phyloP scores from a whole-genome alignment of 352 stramenopile species.

The Globisporangium splendens region DNA sequence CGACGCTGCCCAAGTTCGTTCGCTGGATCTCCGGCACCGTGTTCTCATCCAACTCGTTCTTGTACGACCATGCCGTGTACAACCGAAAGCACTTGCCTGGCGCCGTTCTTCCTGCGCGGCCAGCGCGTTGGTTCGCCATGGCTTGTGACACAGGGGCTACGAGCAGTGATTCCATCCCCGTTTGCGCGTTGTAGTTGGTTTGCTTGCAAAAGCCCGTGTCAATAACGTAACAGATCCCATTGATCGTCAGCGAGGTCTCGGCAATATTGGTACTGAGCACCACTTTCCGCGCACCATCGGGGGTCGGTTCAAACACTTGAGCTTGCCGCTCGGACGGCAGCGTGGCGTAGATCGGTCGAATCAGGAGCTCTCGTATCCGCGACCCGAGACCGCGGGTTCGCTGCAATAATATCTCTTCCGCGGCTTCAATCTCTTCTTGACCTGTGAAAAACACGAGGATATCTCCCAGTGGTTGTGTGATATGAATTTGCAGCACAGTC shows the following conservation, averaged over 20 bases:
- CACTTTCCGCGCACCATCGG: slow-evolving; percentile 95
- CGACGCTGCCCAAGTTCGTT: slow-evolving; percentile 97
- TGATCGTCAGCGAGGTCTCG: slow-evolving; percentile 99
- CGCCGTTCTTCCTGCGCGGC: slow-evolving; percentile 93
- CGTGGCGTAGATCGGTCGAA: slow-evolving; percentile 99
- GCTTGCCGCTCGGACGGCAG: slow-evolving; percentile 97
- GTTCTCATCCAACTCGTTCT: slow-evolving; percentile 98
- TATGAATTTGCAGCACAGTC: slow-evolving; percentile 98
- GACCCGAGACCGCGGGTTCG: slow-evolving; percentile 93
- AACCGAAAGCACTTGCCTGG: slow-evolving; percentile 99
- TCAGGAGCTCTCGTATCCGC: slow-evolving; percentile 97
- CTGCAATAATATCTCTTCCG: slow-evolving; percentile 93
- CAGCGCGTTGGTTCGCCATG: slow-evolving; percentile 95
- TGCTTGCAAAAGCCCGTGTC: slow-evolving; percentile 99
- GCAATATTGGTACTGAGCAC: slow-evolving; percentile 99
- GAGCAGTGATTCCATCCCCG: slow-evolving; percentile 98
- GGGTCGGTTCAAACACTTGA: slow-evolving; percentile 99
- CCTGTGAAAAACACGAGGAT: slow-evolving; percentile 99
- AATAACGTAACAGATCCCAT: slow-evolving; percentile 99
- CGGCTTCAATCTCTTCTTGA: slow-evolving; percentile 99
- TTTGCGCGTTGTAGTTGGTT: slow-evolving; percentile 98
- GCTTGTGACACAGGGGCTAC: slow-evolving; percentile 98
- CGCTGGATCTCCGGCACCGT: slow-evolving; percentile 97
- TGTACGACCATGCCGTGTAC: slow-evolving; percentile 98
- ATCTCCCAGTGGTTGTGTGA: slow-evolving; percentile 96